Evolutionary conservation across 2,329 filamentous ascomycete species (phyloP), one percentile per base, ranked within the genome.

Genomic region (Plectosphaerella cucumerina): DNA sequence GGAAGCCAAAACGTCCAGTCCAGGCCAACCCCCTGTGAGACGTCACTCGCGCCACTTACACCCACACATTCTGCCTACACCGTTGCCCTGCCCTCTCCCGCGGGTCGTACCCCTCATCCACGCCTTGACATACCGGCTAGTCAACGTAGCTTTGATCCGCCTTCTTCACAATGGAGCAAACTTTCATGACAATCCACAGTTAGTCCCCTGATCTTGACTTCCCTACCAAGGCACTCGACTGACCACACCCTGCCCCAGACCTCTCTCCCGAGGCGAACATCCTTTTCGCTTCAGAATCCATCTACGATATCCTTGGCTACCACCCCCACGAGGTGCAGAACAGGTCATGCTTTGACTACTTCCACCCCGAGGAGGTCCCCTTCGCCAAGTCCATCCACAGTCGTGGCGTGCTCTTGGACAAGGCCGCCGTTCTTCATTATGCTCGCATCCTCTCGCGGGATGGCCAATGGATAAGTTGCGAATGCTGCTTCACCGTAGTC

Each of bases 181-280:
- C 90, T 31, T 95, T 95, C 72, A 94, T 95, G 73, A 91, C 89
- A 59, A 94, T 95, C 65, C 90, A 94, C 66, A 90, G 90, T 89
- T 72, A 73, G 84, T 75, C 41, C 1, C 52, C 9, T 31, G 12
- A 8, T 11, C 26, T 31, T 22, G 22, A 14, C 20, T 14, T 6
- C 41, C 17, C 15, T 18, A 9, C 23, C 22, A 39, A 31, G 9
- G 11, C 11, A 21, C 9, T 46, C 34, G 17, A 47, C 45, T 47
- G 33, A 47, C n/a, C n/a, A n/a, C 45, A 45, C 48, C 17, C 3
- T 49, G 43, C 51, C 26, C 52, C 34, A 48, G 89, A 92, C 68
- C 77, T 93, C 53, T 81, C 83, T 42, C 75, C 80, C 51, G 86
- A 93, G 65, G 90, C 89, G 60, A 87, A 84, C 56, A 87, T 95